Percentiles rank a stretch among this genome's conserved stretches.
Evolutionary conservation across 768 basidiomycete genomes (phyloP).

Genomic region (Boletus reticulatus): DNA sequence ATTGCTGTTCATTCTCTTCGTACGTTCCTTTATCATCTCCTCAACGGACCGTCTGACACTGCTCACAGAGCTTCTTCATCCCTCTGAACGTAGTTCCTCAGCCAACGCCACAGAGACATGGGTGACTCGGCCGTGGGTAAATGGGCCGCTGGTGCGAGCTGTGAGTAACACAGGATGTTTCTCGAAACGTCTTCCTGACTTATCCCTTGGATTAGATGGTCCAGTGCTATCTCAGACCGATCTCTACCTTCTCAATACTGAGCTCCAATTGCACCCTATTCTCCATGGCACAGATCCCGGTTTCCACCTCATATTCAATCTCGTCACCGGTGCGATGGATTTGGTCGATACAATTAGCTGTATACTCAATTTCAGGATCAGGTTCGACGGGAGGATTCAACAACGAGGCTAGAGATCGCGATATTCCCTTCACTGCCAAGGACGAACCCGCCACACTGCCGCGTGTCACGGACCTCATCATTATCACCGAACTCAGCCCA

Average conservation of each 20-base stretch:
- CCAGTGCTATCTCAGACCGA: conserved; percentile 80
- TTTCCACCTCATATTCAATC: conserved; percentile 71
- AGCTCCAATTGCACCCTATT: conserved; percentile 73
- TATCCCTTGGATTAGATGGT: conserved; percentile 49
- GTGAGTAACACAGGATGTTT: conserved; percentile 22
- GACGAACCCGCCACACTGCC: conserved; percentile 72
- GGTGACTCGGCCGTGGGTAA: conserved; percentile 29
- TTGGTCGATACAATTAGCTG: not conserved
- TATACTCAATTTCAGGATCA: conserved; percentile 16
- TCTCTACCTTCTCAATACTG: conserved; percentile 70
- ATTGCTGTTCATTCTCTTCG: not conserved
- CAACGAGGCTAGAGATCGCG: conserved; percentile 54
- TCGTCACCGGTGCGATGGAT: conserved; percentile 53
- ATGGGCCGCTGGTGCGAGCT: conserved; percentile 37
- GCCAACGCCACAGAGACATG: conserved; percentile 17
- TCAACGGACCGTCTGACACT: not conserved
- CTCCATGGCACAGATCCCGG: conserved; percentile 45
- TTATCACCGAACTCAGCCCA: conserved; percentile 62
- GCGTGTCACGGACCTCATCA: conserved; percentile 54
- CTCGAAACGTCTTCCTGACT: not conserved
- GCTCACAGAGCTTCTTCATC: not conserved
- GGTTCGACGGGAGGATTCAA: conserved; percentile 66
- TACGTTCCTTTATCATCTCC: not conserved
- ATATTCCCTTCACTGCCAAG: conserved; percentile 51
- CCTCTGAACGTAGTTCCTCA: not conserved